phyloP scores from a whole-genome alignment of 345 rosid species.

The Arabis hirsuta region DNA sequence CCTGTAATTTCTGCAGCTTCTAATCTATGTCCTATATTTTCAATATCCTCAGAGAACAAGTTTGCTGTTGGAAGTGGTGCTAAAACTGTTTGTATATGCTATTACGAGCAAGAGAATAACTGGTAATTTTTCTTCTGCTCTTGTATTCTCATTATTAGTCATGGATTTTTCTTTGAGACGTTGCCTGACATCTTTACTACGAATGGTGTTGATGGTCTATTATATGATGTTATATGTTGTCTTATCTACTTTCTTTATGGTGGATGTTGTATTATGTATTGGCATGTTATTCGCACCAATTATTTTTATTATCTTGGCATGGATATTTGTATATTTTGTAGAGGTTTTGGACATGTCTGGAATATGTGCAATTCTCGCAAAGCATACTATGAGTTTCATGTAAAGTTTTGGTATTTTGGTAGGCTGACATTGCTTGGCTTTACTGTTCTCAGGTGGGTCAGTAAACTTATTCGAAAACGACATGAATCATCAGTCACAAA shows the following conservation, averaged over 20 bases:
- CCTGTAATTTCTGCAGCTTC: conserved; percentile 9
- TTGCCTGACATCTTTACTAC: background rate
- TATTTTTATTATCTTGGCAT: background rate
- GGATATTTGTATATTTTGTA: conserved; percentile 3
- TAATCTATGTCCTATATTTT: conserved; percentile 11
- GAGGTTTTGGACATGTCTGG: conserved; percentile 15
- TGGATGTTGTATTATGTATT: conserved; percentile 5
- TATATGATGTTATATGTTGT: background rate
- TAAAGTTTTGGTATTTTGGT: background rate
- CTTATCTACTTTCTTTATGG: conserved; percentile 6
- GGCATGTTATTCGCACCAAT: background rate
- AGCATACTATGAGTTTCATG: background rate
- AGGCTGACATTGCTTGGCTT: conserved; percentile 35
- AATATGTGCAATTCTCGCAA: background rate
- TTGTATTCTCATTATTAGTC: conserved; percentile 11
- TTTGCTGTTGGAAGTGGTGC: conserved; percentile 99
- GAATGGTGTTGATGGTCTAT: conserved; percentile 5
- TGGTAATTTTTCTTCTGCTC: conserved; percentile 56
- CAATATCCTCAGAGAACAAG: conserved; percentile 72
- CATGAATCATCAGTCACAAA: conserved; percentile 93
- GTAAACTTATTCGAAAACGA: conserved; percentile 91
- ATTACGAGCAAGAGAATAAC: conserved; percentile 98
- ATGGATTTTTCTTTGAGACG: conserved; percentile 15
- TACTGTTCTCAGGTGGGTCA: conserved; percentile 87
- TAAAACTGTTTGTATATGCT: conserved; percentile 95